Base-by-base conservation (phyloP, 2,329 filamentous ascomycete species). In the Arthrinium puccinioides region DNA sequence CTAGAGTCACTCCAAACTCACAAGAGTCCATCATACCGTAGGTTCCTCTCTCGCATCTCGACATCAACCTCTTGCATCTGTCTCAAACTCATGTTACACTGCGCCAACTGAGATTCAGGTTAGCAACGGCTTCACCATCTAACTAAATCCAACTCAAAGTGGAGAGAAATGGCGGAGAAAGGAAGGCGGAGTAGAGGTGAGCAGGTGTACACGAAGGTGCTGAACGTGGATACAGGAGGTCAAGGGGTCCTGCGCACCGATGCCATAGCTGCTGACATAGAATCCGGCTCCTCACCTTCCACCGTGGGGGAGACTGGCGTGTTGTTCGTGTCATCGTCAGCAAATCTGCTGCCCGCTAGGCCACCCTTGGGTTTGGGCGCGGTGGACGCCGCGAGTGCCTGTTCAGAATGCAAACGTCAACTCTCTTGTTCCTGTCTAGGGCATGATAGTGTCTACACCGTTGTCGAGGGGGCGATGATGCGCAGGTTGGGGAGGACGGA, bases 251-350 rank as follows among this genome's bases (percentile, higher is more conserved):
- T 66, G 54, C 78, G 70, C 73, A 82, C 78, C 76, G 73, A 76
- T 65, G 77, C 76, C 63, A 82, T 68, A 61, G 77, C 78, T 57
- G 70, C 66, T 56, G 77, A 81, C 60, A 76, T 76, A 66, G 75
- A 65, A 56, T 82, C 77, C 53, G 57, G 53, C 52, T 74, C 69
- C 75, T 80, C 76, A 74, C 72, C 75, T 74, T 72, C 70, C 56
- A 63, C 64, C 53, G 58, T 51, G 38, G 59, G 53, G 44, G 48
- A 51, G 30, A 54, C 53, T 37, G 47, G 52, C 45, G 45, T 42
- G 27, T 53, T 53, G 40, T 60, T 57, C 40, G 49, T 58, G 33
- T 62, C 58, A 35, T 54, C 55, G 36, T 60, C 58, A 39, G 74
- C 74, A 51, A 70, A 77, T 46, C 67, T 65, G 59, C 73, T 79